Percentiles rank a stretch among this genome's conserved stretches.
phyloP scores from a whole-genome alignment of 108 stramenopile species.

The Schizochytrium sp. region DNA sequence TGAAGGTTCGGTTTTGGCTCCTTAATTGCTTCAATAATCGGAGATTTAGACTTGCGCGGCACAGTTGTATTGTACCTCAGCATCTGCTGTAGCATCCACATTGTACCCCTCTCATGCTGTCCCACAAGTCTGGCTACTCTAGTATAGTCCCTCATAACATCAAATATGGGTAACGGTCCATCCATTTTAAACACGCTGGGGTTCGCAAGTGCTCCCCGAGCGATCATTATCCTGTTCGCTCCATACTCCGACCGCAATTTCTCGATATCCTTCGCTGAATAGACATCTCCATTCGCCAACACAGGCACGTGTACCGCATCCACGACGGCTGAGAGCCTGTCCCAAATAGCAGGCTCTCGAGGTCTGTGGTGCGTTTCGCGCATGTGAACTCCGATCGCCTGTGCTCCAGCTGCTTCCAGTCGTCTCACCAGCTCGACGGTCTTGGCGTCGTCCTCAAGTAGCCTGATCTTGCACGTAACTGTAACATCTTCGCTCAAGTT shows the following conservation, averaged over 20 bases:
- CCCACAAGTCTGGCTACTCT: not conserved
- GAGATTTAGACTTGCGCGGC: not conserved
- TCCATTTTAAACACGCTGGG: constrained; percentile 1
- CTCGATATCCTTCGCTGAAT: constrained; percentile 11
- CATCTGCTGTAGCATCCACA: constrained; percentile 48
- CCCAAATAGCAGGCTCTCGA: constrained; percentile 43
- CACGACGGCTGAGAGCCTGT: constrained; percentile 28
- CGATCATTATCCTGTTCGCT: constrained; percentile 17
- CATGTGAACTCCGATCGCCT: constrained; percentile 92
- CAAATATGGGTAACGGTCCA: constrained; percentile 25
- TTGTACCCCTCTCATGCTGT: not conserved
- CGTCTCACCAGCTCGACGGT: constrained; percentile 80
- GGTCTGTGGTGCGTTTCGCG: constrained; percentile 62
- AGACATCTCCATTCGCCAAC: constrained; percentile 45
- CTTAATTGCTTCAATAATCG: not conserved
- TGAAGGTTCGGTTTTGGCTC: not conserved
- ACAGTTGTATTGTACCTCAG: constrained; percentile 35
- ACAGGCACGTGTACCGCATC: constrained; percentile 42
- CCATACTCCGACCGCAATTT: not conserved
- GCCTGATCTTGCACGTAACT: constrained; percentile 92
- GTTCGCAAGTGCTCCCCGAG: constrained; percentile 26
- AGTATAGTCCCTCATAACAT: constrained; percentile 44
- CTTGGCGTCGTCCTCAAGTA: constrained; percentile 78
- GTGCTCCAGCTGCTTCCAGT: constrained; percentile 89
- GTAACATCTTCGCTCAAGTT: constrained; percentile 75